A percentile compares a stretch with the other conserved stretches of the same genome.
These are phyloP conservation scores for Petasospora fabianii DNA, from an alignment of 1,139 yeast genomes.

Conservation along the genomic window DNA sequence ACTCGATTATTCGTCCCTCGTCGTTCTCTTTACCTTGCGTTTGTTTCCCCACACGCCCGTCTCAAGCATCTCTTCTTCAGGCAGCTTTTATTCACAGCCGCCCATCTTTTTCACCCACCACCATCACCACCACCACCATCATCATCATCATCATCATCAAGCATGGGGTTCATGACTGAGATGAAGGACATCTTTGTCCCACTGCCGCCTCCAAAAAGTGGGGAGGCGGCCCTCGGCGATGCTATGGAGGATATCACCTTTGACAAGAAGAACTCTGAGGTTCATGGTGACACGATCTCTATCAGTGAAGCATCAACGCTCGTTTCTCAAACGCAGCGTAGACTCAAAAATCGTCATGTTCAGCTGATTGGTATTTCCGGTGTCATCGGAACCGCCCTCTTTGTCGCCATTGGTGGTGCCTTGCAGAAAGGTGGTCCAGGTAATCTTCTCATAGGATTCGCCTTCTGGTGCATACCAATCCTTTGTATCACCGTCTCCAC, in stretches of 20 bases:
- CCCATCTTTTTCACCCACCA: no score
- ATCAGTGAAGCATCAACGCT: slow-evolving; percentile 23
- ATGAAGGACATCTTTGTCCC: slow-evolving; percentile 28
- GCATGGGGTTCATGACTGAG: slow-evolving; percentile 2
- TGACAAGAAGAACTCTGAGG: slow-evolving; percentile 5
- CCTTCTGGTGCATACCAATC: slow-evolving; percentile 57
- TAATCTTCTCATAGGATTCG: slow-evolving; percentile 63
- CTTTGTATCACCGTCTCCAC: slow-evolving; percentile 66
- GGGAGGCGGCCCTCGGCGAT: neutral
- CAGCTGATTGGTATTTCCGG: slow-evolving; percentile 84
- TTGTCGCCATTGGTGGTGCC: slow-evolving; percentile 73
- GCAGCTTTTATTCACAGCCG: no score
- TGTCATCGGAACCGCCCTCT: slow-evolving; percentile 76
- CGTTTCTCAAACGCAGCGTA: slow-evolving; percentile 43
- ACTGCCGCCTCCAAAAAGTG: slow-evolving; percentile 19
- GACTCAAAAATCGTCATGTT: slow-evolving; percentile 56
- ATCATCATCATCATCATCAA: neutral
- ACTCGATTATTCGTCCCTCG: no score
- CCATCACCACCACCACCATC: neutral
- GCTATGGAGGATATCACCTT: neutral
- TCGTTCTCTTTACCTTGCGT: no score
- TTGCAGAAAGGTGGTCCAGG: slow-evolving; percentile 75
- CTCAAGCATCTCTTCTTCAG: no score
- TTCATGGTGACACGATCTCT: slow-evolving; percentile 13
- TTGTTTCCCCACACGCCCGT: no score